Conservation (phyloP, 768 basidiomycete species). For the Lentinula aciculospora region DNA sequence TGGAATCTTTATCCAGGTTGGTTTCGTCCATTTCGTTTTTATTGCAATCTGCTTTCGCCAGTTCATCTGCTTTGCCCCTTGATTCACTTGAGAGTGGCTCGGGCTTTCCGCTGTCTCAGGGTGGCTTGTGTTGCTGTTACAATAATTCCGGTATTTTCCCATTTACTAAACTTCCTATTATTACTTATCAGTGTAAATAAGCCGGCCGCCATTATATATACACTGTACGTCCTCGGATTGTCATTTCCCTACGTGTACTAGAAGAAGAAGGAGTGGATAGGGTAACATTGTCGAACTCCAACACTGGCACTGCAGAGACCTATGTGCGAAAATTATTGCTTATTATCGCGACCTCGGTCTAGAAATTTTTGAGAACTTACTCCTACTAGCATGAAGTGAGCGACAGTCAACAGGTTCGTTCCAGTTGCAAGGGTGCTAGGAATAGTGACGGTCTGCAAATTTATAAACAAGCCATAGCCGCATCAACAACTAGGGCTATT, state of each 20-base stretch:
- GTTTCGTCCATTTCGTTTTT: too few relatives aligned
- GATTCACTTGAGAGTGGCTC: too few relatives aligned
- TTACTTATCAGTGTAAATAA: too few relatives aligned
- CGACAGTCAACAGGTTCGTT: constrained; percentile 3
- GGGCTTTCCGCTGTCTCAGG: too few relatives aligned
- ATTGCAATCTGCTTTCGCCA: too few relatives aligned
- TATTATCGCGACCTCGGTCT: background rate
- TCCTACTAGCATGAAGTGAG: constrained; percentile 2
- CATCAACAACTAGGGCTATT: background rate
- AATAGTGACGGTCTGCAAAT: background rate
- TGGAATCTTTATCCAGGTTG: too few relatives aligned
- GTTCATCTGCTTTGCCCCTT: too few relatives aligned
- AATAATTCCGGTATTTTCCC: too few relatives aligned
- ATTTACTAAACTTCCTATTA: too few relatives aligned
- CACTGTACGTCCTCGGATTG: background rate
- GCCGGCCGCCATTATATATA: too few relatives aligned
- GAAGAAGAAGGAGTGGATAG: background rate
- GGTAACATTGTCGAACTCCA: constrained; percentile 3
- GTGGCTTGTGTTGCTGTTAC: too few relatives aligned
- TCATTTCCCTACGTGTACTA: background rate
- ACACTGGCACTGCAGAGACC: background rate
- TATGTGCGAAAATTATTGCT: background rate
- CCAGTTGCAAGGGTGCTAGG: background rate
- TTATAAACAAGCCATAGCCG: background rate
- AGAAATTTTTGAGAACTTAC: too few relatives aligned